Evolutionary conservation across 257 asterid species (phyloP).

Genomic region (Nicotiana knightiana): DNA sequence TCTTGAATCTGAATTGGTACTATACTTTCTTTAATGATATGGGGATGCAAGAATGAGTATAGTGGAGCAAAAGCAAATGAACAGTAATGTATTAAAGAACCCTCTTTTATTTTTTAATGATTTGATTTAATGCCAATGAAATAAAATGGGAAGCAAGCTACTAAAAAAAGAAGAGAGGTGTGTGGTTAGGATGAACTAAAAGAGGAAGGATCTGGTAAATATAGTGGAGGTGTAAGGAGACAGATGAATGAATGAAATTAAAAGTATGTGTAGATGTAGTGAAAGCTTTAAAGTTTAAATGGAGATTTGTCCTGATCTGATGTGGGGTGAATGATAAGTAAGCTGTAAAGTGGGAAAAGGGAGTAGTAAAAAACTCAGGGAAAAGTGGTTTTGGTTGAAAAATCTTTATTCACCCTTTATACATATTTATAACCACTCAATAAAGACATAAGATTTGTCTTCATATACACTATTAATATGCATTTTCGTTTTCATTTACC

Average conservation of each 20-base stretch:
- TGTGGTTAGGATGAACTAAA: not conserved
- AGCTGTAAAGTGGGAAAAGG: not conserved
- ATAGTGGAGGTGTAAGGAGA: not conserved
- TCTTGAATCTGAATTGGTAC: not conserved
- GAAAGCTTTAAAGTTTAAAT: slow-evolving; percentile 4
- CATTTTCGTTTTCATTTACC: not conserved
- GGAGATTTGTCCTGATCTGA: not conserved
- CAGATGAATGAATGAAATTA: slow-evolving; percentile 7
- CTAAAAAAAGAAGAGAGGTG: not conserved
- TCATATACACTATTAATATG: not conserved
- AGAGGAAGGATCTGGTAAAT: slow-evolving; percentile 6
- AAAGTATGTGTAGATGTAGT: not conserved
- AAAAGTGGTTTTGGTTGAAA: not conserved
- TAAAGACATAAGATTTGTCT: not conserved
- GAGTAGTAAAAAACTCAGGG: not conserved
- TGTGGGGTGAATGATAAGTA: not conserved
- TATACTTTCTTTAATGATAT: no score
- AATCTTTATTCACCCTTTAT: not conserved
- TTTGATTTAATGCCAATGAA: not conserved
- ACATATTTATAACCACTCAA: not conserved
- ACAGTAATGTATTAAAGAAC: no score
- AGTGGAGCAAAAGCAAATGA: no score
- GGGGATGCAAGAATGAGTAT: no score
- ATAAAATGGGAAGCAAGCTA: not conserved
- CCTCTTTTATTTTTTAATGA: not conserved